Percentiles rank a stretch among this genome's conserved stretches.
Evolutionary conservation across 2,329 filamentous ascomycete genomes (phyloP).

Genomic region (Xylariomycetidae sp.): DNA sequence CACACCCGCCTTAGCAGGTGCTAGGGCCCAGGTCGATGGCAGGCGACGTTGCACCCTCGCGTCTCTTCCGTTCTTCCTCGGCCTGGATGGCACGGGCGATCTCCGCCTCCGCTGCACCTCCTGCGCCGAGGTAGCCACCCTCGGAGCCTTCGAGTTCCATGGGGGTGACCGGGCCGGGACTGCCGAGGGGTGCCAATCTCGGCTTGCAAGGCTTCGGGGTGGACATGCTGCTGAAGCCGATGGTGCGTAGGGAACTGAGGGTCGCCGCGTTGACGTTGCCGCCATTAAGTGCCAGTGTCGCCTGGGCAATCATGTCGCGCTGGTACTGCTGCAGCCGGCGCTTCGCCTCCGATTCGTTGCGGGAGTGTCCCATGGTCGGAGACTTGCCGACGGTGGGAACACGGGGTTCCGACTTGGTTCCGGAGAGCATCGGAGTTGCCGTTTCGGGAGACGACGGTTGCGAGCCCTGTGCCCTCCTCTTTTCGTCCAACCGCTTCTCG

Average conservation of each 20-base stretch:
- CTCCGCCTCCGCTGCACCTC: slow-evolving; percentile 20
- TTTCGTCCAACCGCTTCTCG: slow-evolving; percentile 34
- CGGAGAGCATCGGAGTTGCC: slow-evolving; percentile 24
- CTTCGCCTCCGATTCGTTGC: slow-evolving; percentile 42
- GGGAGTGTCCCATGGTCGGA: slow-evolving; percentile 22
- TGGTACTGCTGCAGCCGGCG: slow-evolving; percentile 52
- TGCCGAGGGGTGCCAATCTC: slow-evolving; percentile 46
- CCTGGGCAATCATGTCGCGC: slow-evolving; percentile 55
- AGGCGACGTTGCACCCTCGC: slow-evolving; percentile 27
- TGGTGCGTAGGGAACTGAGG: slow-evolving; percentile 31
- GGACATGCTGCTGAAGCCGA: slow-evolving; percentile 30
- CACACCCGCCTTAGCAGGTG: slow-evolving; percentile 18
- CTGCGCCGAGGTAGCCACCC: slow-evolving; percentile 33
- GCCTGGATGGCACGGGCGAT: slow-evolving; percentile 24
- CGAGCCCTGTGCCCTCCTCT: slow-evolving; percentile 15
- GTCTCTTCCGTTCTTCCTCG: slow-evolving; percentile 27
- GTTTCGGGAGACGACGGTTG: slow-evolving; percentile 18
- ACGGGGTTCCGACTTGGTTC: slow-evolving; percentile 31
- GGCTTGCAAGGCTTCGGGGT: slow-evolving; percentile 43
- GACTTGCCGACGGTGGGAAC: slow-evolving; percentile 22
- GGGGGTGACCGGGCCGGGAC: slow-evolving; percentile 55
- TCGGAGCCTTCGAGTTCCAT: slow-evolving; percentile 47
- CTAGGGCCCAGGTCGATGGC: slow-evolving; percentile 26
- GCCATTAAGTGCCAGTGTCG: slow-evolving; percentile 37
- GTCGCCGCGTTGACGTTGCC: slow-evolving; percentile 25